These are phyloP conservation scores for Salix exigua DNA, from an alignment of 345 rosid genomes.

Conservation along the genomic window DNA sequence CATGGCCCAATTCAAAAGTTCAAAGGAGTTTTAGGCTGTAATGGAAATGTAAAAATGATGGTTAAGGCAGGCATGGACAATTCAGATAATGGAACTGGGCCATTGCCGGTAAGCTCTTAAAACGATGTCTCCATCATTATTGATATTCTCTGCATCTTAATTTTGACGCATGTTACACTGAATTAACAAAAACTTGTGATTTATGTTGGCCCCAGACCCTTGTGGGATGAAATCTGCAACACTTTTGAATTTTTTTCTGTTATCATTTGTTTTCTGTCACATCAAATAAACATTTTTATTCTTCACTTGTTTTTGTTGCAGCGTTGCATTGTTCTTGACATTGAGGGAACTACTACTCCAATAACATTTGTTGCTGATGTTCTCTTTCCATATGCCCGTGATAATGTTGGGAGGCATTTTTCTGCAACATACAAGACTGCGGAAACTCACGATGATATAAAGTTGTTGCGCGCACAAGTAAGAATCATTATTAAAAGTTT, in stretches of 20 bases:
- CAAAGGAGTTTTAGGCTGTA: slow-evolving; percentile 34
- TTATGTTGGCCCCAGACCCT: not conserved
- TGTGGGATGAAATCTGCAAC: not conserved
- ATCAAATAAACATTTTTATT: not conserved
- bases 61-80: slow-evolving; percentile 38
- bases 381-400: slow-evolving; percentile 87
- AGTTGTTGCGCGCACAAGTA: slow-evolving; percentile 71
- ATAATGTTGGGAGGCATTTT: slow-evolving; percentile 81
- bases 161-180: not conserved
- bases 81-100: slow-evolving; percentile 42
- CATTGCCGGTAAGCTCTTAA: slow-evolving; percentile 43
- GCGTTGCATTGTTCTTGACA: slow-evolving; percentile 86
- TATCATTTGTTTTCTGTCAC: not conserved
- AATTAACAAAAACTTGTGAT: not conserved
- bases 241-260: not conserved
- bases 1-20: slow-evolving; percentile 59
- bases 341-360: slow-evolving; percentile 97
- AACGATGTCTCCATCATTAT: not conserved
- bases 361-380: slow-evolving; percentile 88
- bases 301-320: slow-evolving; percentile 38
- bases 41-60: slow-evolving; percentile 20
- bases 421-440: slow-evolving; percentile 60
- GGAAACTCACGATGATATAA: slow-evolving; percentile 77
- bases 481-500: slow-evolving; percentile 16
- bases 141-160: not conserved